Evolutionary conservation across 23 red algal genomes (phyloP), one percentile per base, ranked within the genome.

Genomic region (Cyanidioschyzon merolae): DNA sequence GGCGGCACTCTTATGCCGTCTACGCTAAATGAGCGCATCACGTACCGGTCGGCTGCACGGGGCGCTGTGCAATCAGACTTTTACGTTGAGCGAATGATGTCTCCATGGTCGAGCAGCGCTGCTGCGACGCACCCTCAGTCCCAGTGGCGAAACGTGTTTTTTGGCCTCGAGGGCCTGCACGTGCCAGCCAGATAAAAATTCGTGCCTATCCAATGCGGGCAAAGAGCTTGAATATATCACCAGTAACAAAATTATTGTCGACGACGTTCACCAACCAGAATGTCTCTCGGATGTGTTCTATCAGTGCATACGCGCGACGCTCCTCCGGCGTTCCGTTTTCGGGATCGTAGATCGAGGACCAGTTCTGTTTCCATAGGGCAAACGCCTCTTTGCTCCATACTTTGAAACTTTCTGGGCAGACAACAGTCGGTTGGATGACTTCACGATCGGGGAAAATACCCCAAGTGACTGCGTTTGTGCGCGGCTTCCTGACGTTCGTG

Each of bases 371-470:
- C 94, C 94, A 98, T n/a, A 98, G 76, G 27, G 58, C 76, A 76
- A 98, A 98, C 7, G 94, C 94, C 80, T 98, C 94, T 26, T 89
- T 83, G 74, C 87, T 91, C 94, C 94, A 98, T 45, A 79, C 94
- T 27, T 79, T 34, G 88, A 98, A 91, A 21, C 84, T 87, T 7
- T 86, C 67, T 34, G 94, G 85, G 76, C 90, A 88, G 21, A 98
- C 85, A 39, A 98, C 82, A 57, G 88, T 92, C 31, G 94, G 94
- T 68, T 98, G 94, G 29, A 98, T 59, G 67, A 98, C 74, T 58
- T 98, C 94, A 2, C 83, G 79, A 39, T 98, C 81, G 34, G 94
- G 88, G 78, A 98, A 98, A 29, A 98, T 86, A 50, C 94, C 94
- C 94, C 94, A 98, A 36, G 94, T 98, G 40, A 98, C 94, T 2